Conservation (phyloP, 768 basidiomycete species). For the Neoboletus subvelutipes region DNA sequence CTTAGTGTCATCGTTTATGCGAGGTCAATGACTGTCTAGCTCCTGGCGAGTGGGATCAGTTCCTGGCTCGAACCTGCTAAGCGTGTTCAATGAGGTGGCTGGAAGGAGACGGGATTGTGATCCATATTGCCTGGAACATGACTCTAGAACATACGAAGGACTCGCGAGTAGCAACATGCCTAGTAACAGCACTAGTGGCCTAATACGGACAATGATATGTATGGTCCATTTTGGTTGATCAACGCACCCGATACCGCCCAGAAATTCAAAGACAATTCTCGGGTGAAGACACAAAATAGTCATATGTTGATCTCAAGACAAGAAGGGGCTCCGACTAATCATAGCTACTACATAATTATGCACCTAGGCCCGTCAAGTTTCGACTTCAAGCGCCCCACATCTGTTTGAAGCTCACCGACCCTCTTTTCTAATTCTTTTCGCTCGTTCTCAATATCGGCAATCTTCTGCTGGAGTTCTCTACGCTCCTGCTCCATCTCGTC, state of each 20-base stretch:
- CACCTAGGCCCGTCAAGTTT: background rate
- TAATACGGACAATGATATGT: background rate
- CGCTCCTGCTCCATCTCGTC: too few species aligned
- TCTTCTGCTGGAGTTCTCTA: too few species aligned
- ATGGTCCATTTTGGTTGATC: background rate
- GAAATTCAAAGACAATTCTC: background rate
- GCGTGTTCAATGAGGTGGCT: too few species aligned
- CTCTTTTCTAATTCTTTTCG: background rate
- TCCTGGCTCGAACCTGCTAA: background rate
- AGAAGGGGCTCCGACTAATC: background rate
- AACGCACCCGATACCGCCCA: background rate
- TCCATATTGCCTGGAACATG: too few species aligned
- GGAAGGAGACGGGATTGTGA: too few species aligned
- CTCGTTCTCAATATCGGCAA: too few species aligned
- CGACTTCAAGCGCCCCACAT: background rate
- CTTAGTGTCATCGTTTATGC: background rate
- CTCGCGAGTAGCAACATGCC: too few species aligned
- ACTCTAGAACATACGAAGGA: too few species aligned
- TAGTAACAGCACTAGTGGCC: too few species aligned
- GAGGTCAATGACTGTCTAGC: background rate
- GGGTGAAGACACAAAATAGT: background rate
- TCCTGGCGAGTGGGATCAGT: background rate
- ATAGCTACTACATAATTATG: background rate
- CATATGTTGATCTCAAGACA: background rate
- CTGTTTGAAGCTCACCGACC: background rate